Evolutionary conservation across 1,139 yeast genomes (phyloP), one percentile per base, ranked within the genome.

Genomic region (Hansenula lynferdii): DNA sequence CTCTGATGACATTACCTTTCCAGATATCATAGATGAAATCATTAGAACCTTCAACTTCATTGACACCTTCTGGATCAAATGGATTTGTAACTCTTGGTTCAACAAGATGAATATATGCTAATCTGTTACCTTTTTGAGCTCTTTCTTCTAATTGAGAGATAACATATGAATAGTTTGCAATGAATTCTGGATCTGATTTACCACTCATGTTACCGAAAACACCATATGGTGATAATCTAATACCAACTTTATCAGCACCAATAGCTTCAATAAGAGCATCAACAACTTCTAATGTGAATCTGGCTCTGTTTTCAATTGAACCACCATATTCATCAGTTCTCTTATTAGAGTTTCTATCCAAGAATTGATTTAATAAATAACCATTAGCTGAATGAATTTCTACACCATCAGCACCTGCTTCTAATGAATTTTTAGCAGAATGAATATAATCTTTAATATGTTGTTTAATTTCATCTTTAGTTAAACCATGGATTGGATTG

Each of bases 371-470:
- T 35, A 80, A 52, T 39, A 83, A 62, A 58, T 78, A 82, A 11
- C 89, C 89, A 58, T 82, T 78, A 14, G 87, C 90, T 34, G 64
- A 65, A 52, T 82, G 90, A 41, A 83, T 54, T 58, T 83, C 86
- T 29, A 83, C 71, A 48, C 78, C 79, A 55, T 83, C 90, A 44
- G 80, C 79, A 12, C 89, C 87, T 5, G 83, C 82, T 7, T 54
- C 64, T 31, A 62, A 47, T 11, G 60, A 45, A 19, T 38, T 64
- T 47, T 61, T 61, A 20, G 79, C 78, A 7, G 78, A 77, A 5
- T 49, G 45, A 1, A 61, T 65, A 45, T 57, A 73, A 28, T 60
- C 57, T 42, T 61, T 45, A 19, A 70, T 58, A 37, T 63, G 54
- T 31, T 60, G 54, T 41, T 67, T 56, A 50, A 78, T 62, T 43